These are phyloP conservation scores for Ophiostoma ips DNA, from an alignment of 2,329 filamentous ascomycete species.

Conservation along the genomic window DNA sequence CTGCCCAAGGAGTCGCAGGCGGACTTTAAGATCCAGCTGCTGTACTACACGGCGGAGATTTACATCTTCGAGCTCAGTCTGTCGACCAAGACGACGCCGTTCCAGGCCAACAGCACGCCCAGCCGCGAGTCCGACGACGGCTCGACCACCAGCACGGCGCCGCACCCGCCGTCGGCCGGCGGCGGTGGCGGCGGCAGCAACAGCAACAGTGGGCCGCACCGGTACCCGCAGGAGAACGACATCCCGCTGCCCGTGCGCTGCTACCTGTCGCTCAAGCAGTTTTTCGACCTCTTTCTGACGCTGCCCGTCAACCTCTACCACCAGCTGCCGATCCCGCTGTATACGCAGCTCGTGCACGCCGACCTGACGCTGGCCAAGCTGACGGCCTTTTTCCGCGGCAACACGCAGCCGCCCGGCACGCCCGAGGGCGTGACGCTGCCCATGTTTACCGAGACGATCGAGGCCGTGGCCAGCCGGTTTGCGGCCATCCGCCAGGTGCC, in stretches of 20 bases:
- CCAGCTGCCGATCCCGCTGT: constrained; percentile 10
- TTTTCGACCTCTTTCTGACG: constrained; percentile 12
- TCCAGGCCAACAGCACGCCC: constrained; percentile 4
- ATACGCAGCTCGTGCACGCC: constrained; percentile 13
- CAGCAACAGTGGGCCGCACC: not conserved
- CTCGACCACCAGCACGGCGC: not conserved
- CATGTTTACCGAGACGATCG: constrained; percentile 11
- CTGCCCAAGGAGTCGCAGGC: constrained; percentile 5
- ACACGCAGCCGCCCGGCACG: constrained; percentile 1
- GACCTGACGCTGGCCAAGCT: constrained; percentile 14
- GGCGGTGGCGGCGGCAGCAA: too few species aligned
- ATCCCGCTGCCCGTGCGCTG: constrained; percentile 10
- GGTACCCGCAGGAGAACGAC: constrained; percentile 1
- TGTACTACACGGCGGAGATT: constrained; percentile 13
- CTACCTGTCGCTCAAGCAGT: constrained; percentile 8
- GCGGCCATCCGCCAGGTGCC: constrained; percentile 2
- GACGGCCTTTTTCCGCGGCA: constrained; percentile 13
- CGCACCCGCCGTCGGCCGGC: too few species aligned
- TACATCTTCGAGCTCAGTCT: constrained; percentile 14
- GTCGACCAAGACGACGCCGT: constrained; percentile 2
- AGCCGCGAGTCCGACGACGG: constrained; percentile 7
- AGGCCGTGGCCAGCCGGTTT: constrained; percentile 12
- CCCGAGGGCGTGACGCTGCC: constrained; percentile 10
- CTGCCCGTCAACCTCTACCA: constrained; percentile 10
- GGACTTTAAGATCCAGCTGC: constrained; percentile 10